Evolutionary conservation across 176 grass and related monocot species (phyloP).

Genomic region (Pharus latifolius): DNA sequence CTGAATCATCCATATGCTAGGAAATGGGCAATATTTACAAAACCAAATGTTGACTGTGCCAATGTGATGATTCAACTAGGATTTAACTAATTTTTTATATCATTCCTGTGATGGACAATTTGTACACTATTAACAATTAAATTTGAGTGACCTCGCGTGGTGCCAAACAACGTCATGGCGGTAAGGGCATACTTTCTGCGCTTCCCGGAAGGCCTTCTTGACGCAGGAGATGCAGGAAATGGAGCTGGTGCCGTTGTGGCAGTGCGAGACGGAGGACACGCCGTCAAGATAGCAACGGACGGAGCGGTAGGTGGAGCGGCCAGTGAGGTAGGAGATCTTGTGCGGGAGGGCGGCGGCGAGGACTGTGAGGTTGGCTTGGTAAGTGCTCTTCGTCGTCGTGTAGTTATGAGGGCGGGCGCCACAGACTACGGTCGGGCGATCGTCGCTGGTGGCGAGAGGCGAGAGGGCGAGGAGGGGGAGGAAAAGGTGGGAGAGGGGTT

Average conservation of each 20-base stretch:
- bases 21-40: no score
- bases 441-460: not conserved
- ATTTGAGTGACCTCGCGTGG: no score
- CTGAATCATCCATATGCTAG: no score
- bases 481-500: not conserved
- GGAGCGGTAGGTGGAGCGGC: not conserved
- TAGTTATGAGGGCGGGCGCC: no score
- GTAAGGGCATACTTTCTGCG: not conserved
- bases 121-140: no score
- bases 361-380: not conserved
- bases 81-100: no score
- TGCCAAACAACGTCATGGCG: not conserved
- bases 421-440: not conserved
- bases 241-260: constrained; percentile 11
- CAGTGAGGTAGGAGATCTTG: not conserved
- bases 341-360: not conserved
- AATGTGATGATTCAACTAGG: no score
- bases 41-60: no score
- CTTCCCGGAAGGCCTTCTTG: not conserved
- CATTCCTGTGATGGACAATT: no score
- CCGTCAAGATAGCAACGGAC: not conserved
- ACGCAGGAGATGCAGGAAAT: constrained; percentile 24
- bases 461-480: not conserved
- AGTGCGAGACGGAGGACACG: constrained; percentile 13
- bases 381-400: not conserved